Percentiles rank a stretch among this genome's conserved stretches.
These are phyloP conservation scores for Clavispora carvajalis DNA, from an alignment of 805 yeast species.

Conservation along the genomic window DNA sequence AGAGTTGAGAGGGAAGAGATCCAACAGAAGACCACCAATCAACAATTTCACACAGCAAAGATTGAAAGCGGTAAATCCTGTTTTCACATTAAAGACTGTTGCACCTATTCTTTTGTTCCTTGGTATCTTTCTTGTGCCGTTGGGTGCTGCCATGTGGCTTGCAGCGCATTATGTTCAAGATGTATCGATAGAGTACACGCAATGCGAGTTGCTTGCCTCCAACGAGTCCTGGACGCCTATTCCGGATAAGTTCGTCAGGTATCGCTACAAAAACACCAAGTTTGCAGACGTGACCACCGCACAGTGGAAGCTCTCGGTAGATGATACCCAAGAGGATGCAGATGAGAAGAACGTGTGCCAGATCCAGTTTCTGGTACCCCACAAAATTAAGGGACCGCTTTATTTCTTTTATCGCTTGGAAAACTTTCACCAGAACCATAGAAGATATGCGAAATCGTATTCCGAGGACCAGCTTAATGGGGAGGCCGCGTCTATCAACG, in stretches of 20 bases:
- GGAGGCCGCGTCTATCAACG: conserved; percentile 28
- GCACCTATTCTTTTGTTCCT: conserved; percentile 35
- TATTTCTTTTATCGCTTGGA: conserved; percentile 38
- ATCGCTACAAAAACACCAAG: conserved; percentile 26
- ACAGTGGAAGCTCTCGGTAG: conserved; percentile 34
- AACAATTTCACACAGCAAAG: conserved; percentile 54
- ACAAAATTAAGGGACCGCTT: conserved; percentile 32
- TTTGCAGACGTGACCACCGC: conserved; percentile 16
- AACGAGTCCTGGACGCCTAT: conserved; percentile 27
- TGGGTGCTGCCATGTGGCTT: conserved; percentile 45
- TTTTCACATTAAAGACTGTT: conserved; percentile 38
- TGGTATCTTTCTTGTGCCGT: conserved; percentile 37
- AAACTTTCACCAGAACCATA: conserved; percentile 39
- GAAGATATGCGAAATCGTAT: conserved; percentile 39
- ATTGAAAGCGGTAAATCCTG: conserved; percentile 45
- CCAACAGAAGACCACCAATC: conserved; percentile 61
- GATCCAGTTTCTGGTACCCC: conserved; percentile 35
- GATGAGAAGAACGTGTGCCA: conserved; percentile 46
- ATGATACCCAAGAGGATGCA: conserved; percentile 40
- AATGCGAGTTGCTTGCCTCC: conserved; percentile 34
- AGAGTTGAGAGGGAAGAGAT: conserved; percentile 32
- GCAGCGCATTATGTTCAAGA: conserved; percentile 37
- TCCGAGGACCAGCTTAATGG: conserved; percentile 42
- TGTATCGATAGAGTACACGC: conserved; percentile 36
- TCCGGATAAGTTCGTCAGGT: conserved; percentile 36